Evolutionary conservation across 805 yeast species (phyloP), one percentile per base, ranked within the genome.

Genomic region (Kuraishia molischiana): DNA sequence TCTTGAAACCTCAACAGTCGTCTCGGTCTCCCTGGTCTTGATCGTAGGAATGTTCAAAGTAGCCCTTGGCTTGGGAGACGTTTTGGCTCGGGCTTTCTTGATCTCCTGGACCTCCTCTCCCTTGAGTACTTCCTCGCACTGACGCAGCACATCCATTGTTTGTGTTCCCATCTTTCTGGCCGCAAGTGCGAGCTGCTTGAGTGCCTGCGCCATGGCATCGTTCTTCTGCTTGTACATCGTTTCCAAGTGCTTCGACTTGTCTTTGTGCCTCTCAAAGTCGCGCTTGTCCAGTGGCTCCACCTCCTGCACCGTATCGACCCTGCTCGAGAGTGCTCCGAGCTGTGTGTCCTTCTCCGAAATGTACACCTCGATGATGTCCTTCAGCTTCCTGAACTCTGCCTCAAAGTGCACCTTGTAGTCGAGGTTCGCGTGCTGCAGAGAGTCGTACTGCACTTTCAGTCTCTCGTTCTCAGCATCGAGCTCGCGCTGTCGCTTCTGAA

Each of bases 401-500:
- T 54, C 61, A 45, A 69, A 73, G 46, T 67, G 67, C 19, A 53
- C 62, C 42, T 68, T 66, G 26, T 37, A 32, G 15, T 34, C 73
- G 35, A 58, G 58, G 43, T 75, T 79, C 3, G 74, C 59, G 2
- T 65, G 61, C 19, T 73, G 57, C 21, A 80, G 51, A 0, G 78
- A 68, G 44, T 78, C 81, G 51, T 79, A 77, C 5, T 80, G 70
- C 21, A 65, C 65, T 47, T 76, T 72, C 44, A 77, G 59, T 38
- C 79, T 51, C 49, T 74, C 80, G 36, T 57, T 62, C 49, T 80
- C 86, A 2, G 74, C 61, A 1, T 66, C 60, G 6, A 70, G 53
- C 4, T 57, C 47, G 1, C 62, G 56, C 35, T 72, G 71, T 36
- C 64, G 61, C 32, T 66, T 68, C 44, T 72, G 72, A 30, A 74